Evolutionary conservation across 345 rosid species (phyloP).

Genomic region (Stellera chamaejasme): DNA sequence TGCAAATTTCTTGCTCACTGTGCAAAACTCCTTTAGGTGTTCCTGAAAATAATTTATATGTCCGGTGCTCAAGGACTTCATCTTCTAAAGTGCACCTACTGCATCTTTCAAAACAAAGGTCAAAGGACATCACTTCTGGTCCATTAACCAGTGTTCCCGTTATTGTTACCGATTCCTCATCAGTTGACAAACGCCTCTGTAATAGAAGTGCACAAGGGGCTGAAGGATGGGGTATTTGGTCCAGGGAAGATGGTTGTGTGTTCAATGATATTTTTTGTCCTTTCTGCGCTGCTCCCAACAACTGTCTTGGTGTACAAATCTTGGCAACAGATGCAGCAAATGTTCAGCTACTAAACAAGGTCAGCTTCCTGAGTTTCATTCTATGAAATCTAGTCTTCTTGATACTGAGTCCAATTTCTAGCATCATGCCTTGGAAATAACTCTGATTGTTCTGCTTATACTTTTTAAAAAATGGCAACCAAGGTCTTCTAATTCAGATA

Average conservation of each 20-base stretch:
- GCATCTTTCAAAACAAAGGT: conserved; percentile 39
- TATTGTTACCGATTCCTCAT: conserved; percentile 45
- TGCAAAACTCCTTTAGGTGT: conserved; percentile 61
- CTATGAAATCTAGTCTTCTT: background rate
- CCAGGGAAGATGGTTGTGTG: conserved; percentile 86
- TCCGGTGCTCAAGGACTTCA: conserved; percentile 40
- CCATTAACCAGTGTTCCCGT: conserved; percentile 37
- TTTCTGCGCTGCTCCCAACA: conserved; percentile 49
- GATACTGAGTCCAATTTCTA: background rate
- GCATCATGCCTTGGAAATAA: background rate
- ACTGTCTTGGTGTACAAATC: conserved; percentile 71
- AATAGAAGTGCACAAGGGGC: conserved; percentile 24
- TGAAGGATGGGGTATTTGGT: conserved; percentile 53
- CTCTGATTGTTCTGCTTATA: background rate
- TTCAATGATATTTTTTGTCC: conserved; percentile 70
- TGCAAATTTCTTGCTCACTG: conserved; percentile 49
- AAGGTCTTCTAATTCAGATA: conserved; percentile 2
- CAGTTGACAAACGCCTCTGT: conserved; percentile 47
- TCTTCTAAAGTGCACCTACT: conserved; percentile 54
- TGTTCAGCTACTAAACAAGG: conserved; percentile 67
- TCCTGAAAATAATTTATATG: conserved; percentile 46
- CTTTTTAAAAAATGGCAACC: background rate
- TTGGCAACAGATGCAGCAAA: conserved; percentile 81
- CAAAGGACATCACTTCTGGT: conserved; percentile 20
- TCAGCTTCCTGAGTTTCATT: conserved; percentile 4